Percentiles rank a stretch among this genome's conserved stretches.
Evolutionary conservation across 352 stramenopile species (phyloP).

Genomic region (Phytophthora cactorum): DNA sequence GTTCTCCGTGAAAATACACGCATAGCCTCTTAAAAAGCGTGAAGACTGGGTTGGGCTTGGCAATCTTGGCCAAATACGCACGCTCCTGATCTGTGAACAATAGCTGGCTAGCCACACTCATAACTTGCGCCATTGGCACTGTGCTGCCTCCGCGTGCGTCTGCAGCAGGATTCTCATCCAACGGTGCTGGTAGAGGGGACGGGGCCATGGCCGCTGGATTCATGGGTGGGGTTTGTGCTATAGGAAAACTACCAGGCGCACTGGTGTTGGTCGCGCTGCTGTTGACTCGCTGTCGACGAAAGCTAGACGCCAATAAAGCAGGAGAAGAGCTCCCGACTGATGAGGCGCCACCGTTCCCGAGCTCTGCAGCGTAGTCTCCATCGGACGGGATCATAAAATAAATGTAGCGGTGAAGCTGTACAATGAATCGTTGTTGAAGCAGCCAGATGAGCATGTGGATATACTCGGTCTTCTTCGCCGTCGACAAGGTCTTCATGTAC

Average conservation of each 20-base stretch:
- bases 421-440: conserved; percentile 83
- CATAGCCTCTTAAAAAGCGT: conserved; percentile 83
- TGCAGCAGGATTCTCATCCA: conserved; percentile 12
- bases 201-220: conserved; percentile 29
- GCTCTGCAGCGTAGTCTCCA: conserved; percentile 51
- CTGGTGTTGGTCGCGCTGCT: conserved; percentile 38
- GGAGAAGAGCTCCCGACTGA: conserved; percentile 42
- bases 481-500: conserved; percentile 77
- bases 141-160: conserved; percentile 16
- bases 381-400: conserved; percentile 88
- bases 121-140: conserved; percentile 35
- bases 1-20: conserved; percentile 87
- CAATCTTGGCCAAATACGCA: conserved; percentile 82
- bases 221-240: conserved; percentile 37
- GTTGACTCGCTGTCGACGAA: conserved; percentile 34
- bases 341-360: conserved; percentile 13
- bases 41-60: conserved; percentile 80
- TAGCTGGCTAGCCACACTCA: conserved; percentile 49
- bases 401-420: conserved; percentile 87
- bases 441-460: conserved; percentile 90
- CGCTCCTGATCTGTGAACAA: conserved; percentile 71
- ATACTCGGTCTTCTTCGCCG: conserved; percentile 82
- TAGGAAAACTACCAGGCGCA: conserved; percentile 27
- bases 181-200: conserved; percentile 23
- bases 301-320: conserved; percentile 34